Conservation (phyloP, 2,329 filamentous ascomycete species). For the Botryotinia narcissicola region DNA sequence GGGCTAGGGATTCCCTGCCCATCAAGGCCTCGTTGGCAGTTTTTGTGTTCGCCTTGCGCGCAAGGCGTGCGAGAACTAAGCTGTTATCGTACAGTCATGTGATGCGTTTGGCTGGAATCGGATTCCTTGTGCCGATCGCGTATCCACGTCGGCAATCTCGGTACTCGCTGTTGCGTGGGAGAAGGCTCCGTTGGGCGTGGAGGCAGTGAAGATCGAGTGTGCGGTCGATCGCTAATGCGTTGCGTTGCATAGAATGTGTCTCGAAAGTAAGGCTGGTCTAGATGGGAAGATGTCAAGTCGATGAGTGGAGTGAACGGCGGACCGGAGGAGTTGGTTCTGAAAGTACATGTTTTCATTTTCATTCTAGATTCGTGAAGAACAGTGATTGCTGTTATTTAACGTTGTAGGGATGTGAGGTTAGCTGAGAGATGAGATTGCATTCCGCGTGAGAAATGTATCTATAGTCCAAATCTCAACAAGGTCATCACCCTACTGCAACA, state of each 20-base stretch:
- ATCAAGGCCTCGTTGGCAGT: neutral
- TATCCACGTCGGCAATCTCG: slow-evolving; percentile 1
- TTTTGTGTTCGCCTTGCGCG: slow-evolving; percentile 8
- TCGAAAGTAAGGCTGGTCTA: neutral
- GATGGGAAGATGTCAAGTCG: neutral
- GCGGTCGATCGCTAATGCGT: slow-evolving; percentile 12
- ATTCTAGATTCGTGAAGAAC: neutral
- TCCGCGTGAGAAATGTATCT: neutral
- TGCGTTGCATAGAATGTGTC: neutral
- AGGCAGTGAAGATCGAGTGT: slow-evolving; percentile 16
- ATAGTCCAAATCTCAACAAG: neutral
- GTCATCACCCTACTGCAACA: neutral
- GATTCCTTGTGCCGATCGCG: neutral
- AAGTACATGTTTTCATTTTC: neutral
- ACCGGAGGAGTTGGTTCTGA: neutral
- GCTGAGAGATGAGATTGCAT: neutral
- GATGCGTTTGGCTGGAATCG: neutral
- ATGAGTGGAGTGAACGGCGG: neutral
- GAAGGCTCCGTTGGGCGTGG: slow-evolving; percentile 10
- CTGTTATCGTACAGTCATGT: neutral
- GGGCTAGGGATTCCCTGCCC: neutral
- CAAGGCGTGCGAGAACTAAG: neutral
- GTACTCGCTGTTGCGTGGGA: neutral
- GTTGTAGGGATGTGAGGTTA: neutral
- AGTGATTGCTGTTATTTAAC: neutral